Percentiles rank a stretch among this genome's conserved stretches.
Conservation (phyloP, 345 rosid species). For the Arabidopsis suecica region DNA sequence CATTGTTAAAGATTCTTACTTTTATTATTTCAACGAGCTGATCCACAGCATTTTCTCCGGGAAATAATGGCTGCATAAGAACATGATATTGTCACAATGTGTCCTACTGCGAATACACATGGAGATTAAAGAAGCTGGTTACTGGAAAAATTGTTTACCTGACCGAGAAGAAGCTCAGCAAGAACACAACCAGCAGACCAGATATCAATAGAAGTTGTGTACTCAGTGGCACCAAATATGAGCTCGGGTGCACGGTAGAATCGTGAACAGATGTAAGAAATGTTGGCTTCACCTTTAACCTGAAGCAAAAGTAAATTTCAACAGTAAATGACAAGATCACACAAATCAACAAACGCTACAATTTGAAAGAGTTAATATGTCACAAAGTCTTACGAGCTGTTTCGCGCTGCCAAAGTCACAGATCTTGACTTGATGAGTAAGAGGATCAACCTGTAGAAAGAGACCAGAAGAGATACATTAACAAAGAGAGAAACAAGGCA, state of each 20-base stretch:
- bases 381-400: conserved; percentile 63
- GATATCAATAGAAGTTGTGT: conserved; percentile 72
- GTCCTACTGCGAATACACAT: too few species aligned
- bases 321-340: conserved; percentile 7
- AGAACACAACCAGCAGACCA: conserved; percentile 87
- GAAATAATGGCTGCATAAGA: conserved; percentile 73
- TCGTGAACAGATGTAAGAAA: conserved; percentile 70
- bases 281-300: conserved; percentile 75
- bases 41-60: conserved; percentile 93
- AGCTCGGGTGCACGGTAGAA: conserved; percentile 79
- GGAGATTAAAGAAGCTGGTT: not conserved
- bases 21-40: conserved; percentile 97
- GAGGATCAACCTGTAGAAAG: conserved; percentile 81
- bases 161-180: conserved; percentile 74
- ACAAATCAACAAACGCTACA: not conserved
- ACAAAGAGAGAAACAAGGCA: conserved; percentile 28
- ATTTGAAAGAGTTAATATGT: not conserved
- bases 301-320: conserved; percentile 42
- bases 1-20: conserved; percentile 45
- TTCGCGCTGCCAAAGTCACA: conserved; percentile 96
- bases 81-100: not conserved
- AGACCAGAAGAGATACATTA: conserved; percentile 8
- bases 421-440: conserved; percentile 73
- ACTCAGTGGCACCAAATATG: conserved; percentile 73
- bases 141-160: conserved; percentile 47